Base-by-base conservation (phyloP, 208 protist genomes). In the Leptomonas seymouri region DNA sequence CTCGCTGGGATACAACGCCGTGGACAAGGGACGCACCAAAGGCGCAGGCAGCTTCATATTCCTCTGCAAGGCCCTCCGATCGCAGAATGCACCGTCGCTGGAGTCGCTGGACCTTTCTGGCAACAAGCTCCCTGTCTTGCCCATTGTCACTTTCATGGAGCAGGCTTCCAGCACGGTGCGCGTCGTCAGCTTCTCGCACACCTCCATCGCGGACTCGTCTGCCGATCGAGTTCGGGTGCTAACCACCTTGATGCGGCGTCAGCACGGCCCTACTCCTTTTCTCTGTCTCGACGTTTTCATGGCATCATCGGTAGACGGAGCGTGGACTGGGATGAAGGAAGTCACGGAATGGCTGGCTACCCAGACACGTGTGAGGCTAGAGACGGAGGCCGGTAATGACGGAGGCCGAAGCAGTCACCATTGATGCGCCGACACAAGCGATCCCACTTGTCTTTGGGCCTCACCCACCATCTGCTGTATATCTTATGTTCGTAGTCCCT, bases 1-100 rank as follows among this genome's bases (percentile, higher is more conserved):
- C 68, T 70, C 61, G 23, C 70, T 93, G 36, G 71, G 75, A 41
- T 49, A 69, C 51, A 93, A 90, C 51, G 49, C 56, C 8, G 71
- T 86, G 57, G 79, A 74, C 44, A 83, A 72, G 23, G 66, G 50
- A 45, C 63, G 54, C 41, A 55, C 50, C 51, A 76, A 54, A 39
- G 67, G 64, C 44, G 83, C 65, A 20, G 71, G 71, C 61, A 72
- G 48, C 45, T 87, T 88, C 42, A 72, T 81, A 27, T 86, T 86
- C 54, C 85, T 93, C 18, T 86, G 82, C 71, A 86, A 84, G 44
- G 85, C 79, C 12, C 74, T 93, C 9, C 84, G 88, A 0, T 71
- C 82, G 28, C 60, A 73, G 49, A 74, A 71, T 53, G 68, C 75
- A 3, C 88, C 88, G n/a, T 48, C 34, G 53, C 74, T 93, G n/a